Conservation (phyloP, 163 green algal species). For the Volvox carteri region DNA sequence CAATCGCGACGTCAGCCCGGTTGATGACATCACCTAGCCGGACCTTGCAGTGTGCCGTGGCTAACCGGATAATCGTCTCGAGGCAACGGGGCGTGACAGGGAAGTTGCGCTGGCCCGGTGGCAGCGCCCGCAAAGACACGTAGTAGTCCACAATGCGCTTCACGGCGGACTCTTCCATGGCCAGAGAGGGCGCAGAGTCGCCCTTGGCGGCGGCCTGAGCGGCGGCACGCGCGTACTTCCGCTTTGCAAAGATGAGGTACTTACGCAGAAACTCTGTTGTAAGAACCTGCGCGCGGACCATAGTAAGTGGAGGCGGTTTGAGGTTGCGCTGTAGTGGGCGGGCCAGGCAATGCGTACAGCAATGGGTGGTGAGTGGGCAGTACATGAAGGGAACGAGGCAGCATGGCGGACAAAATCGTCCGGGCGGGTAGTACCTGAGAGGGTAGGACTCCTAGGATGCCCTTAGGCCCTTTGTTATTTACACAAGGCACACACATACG, state of each 20-base stretch:
- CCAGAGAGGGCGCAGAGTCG: not conserved
- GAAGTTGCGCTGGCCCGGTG: conserved; percentile 66
- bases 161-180: conserved; percentile 42
- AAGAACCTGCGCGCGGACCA: conserved; percentile 69
- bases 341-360: too few species aligned
- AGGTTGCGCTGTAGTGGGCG: too few species aligned
- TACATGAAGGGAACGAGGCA: too few species aligned
- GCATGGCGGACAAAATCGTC: too few species aligned
- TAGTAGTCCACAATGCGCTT: conserved; percentile 92
- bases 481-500: not conserved
- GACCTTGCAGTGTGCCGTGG: conserved; percentile 94
- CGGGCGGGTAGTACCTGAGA: too few species aligned
- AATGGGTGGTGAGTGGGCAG: too few species aligned
- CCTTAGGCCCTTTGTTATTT: too few species aligned
- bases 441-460: too few species aligned
- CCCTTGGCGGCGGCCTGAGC: conserved; percentile 34
- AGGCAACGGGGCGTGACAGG: conserved; percentile 94
- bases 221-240: conserved; percentile 77
- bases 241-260: conserved; percentile 91
- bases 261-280: conserved; percentile 92
- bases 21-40: conserved; percentile 77
- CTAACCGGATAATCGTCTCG: conserved; percentile 97
- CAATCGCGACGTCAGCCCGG: conserved; percentile 67
- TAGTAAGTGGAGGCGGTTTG: too few species aligned
- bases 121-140: conserved; percentile 79